Conservation (phyloP, 805 yeast species). For the Hanseniaspora meyeri region DNA sequence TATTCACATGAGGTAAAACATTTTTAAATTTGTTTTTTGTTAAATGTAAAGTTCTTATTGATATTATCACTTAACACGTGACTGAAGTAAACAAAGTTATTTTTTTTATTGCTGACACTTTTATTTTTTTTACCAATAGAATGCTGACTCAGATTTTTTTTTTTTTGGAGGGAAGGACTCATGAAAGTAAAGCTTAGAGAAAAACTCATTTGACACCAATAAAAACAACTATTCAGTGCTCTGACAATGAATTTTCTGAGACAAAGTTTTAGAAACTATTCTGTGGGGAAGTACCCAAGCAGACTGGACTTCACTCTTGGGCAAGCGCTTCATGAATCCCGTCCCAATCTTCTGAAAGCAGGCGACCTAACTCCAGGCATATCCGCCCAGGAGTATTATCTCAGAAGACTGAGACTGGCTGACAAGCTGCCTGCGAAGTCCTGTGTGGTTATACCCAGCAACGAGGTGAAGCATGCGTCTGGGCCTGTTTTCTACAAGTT, state of each 20-base stretch:
- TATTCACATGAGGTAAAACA: too few species aligned
- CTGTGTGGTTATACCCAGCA: constrained; percentile 64
- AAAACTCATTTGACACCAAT: neutral
- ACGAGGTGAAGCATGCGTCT: constrained; percentile 61
- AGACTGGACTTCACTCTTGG: constrained; percentile 35
- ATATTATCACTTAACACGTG: neutral
- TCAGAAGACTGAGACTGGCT: constrained; percentile 53
- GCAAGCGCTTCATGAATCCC: constrained; percentile 76
- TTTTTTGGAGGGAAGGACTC: too few species aligned
- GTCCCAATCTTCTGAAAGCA: constrained; percentile 58
- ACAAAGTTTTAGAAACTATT: neutral
- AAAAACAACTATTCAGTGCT: neutral
- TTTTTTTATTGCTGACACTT: neutral
- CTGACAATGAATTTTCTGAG: neutral
- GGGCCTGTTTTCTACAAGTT: constrained; percentile 87
- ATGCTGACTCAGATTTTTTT: too few species aligned
- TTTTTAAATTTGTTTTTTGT: too few species aligned
- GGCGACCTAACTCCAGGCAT: constrained; percentile 88
- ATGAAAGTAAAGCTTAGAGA: too few species aligned
- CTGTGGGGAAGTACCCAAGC: constrained; percentile 2
- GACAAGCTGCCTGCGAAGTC: constrained; percentile 47
- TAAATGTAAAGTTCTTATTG: neutral
- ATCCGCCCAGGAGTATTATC: constrained; percentile 65
- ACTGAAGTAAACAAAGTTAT: neutral
- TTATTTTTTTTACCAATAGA: neutral